A percentile compares a stretch with the other conserved stretches of the same genome.
phyloP scores from a whole-genome alignment of 2,329 filamentous ascomycete species.

The Fusarium nurragi region DNA sequence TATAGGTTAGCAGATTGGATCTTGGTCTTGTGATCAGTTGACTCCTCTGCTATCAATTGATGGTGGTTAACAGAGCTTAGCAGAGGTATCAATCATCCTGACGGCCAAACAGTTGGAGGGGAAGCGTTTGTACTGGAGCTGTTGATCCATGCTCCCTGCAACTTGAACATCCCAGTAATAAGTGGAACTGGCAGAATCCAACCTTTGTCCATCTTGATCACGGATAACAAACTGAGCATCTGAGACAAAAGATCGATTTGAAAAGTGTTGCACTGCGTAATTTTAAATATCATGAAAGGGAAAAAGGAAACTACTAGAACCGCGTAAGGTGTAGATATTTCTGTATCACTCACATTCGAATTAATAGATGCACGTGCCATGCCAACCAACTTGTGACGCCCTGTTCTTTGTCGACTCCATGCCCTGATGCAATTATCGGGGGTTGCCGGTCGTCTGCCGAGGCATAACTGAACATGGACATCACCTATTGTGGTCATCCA shows the following conservation, averaged over 20 bases:
- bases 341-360: background rate
- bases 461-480: background rate
- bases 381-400: conserved; percentile 9
- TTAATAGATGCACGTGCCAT: background rate
- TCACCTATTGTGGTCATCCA: background rate
- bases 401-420: conserved; percentile 29
- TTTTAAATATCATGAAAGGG: background rate
- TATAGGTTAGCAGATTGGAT: background rate
- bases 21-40: background rate
- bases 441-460: conserved; percentile 31
- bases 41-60: background rate
- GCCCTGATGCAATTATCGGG: conserved; percentile 34
- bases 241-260: background rate
- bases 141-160: conserved; percentile 7
- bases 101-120: too few relatives aligned
- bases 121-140: too few relatives aligned
- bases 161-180: conserved; percentile 2
- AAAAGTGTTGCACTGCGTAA: background rate
- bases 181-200: conserved; percentile 4
- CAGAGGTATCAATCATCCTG: background rate
- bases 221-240: background rate
- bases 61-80: background rate
- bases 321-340: too few relatives aligned
- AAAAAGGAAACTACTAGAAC: background rate
- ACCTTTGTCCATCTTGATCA: conserved; percentile 17